Evolutionary conservation across 441 rosid species (phyloP), one percentile per base, ranked within the genome.

Genomic region (Populus hybrid): DNA sequence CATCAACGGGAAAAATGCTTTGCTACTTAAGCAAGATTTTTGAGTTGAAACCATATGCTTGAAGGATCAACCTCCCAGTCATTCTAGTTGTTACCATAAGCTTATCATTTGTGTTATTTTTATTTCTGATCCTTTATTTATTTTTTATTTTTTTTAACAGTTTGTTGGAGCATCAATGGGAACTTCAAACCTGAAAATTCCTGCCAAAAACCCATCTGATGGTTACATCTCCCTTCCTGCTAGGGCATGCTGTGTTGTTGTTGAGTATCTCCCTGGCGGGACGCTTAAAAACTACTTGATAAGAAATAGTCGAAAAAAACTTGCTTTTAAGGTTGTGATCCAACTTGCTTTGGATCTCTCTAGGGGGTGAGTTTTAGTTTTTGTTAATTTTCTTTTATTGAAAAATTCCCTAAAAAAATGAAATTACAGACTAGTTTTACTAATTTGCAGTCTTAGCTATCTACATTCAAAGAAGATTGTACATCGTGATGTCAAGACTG

Each of bases 91-190:
- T 23, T 40, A 28, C 5, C 28, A 8, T 5, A 23, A 38, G 40
- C 16, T 65, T 71, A 64, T 20, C 71, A 69, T 74, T 34, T 3
- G 16, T 72, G 35, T 53, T 21, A 53, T 53, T 11, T 26, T 16
- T 46, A 36, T 21, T 74, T 77, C 24, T 73, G 26, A 76, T 63
- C 10, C 36, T 63, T 18, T 26, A 10, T 67, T 30, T 30, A 11
- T 12, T 9, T 10, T 59, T 0, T 28, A 24, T 53, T 81, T 61
- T 63, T 75, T 23, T 30, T 30, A 38, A 66, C 83, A 90, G 97
- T 92, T 92, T 82, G 81, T 92, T 72, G 97, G 97, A 73, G 97
- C 94, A 38, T 91, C 97, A 21, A 87, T 94, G 97, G 97, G 98
- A 81, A 90, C 97, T 61, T 88, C 88, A 68, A 86, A 93, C 77